A percentile compares a stretch with the other conserved stretches of the same genome.
Conservation (phyloP, 768 basidiomycete genomes). For the Neoboletus subvelutipes region DNA sequence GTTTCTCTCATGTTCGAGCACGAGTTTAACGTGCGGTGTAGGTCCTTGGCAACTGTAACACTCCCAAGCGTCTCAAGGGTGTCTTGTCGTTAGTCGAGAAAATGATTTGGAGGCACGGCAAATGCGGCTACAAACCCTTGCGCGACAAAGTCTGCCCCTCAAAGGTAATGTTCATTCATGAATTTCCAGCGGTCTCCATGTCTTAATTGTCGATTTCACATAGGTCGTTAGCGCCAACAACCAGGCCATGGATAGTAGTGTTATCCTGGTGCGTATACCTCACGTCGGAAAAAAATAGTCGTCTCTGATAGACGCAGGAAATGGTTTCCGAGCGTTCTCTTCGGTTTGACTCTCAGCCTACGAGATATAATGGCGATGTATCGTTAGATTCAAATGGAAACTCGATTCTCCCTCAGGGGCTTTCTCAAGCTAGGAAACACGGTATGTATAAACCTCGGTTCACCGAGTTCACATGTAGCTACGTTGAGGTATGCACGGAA, state of each 20-base stretch:
- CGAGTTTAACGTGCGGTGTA: slow-evolving; percentile 8
- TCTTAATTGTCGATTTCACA: background rate
- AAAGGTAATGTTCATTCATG: slow-evolving; percentile 48
- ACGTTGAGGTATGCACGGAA: slow-evolving; percentile 53
- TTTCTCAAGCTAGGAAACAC: slow-evolving; percentile 47
- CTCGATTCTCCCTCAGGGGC: slow-evolving; percentile 43
- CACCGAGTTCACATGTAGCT: slow-evolving; percentile 67
- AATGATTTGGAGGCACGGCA: slow-evolving; percentile 64
- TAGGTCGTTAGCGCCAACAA: slow-evolving; percentile 43
- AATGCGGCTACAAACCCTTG: slow-evolving; percentile 68
- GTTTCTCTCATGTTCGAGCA: background rate
- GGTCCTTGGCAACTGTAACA: slow-evolving; percentile 54
- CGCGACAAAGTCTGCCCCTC: slow-evolving; percentile 70
- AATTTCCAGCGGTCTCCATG: background rate
- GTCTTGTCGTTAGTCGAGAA: slow-evolving; percentile 55
- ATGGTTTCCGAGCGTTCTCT: slow-evolving; percentile 70
- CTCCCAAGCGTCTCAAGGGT: slow-evolving; percentile 69
- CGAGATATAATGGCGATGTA: slow-evolving; percentile 34
- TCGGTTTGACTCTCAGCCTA: slow-evolving; percentile 53
- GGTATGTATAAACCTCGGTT: slow-evolving; percentile 69
- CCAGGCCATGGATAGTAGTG: slow-evolving; percentile 52
- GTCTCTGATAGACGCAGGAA: slow-evolving; percentile 46
- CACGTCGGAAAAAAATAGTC: background rate
- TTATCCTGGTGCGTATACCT: slow-evolving; percentile 54
- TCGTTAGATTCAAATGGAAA: slow-evolving; percentile 57